Evolutionary conservation across 2,329 filamentous ascomycete species (phyloP), one percentile per base, ranked within the genome.

Genomic region (Diaporthe longicolla): DNA sequence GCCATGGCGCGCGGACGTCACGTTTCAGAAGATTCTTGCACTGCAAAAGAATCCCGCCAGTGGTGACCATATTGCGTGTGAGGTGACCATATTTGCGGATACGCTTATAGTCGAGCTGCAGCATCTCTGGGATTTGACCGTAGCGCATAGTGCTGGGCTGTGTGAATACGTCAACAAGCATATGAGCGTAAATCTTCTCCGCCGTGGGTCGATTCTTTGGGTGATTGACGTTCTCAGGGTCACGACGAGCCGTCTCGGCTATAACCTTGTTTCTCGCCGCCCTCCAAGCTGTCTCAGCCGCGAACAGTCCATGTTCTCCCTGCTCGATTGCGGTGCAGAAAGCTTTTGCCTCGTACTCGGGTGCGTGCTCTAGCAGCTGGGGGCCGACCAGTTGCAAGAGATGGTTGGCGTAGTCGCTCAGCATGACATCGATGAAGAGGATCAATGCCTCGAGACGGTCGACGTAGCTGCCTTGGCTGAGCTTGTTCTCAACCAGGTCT

Each of bases 21-120:
- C 94, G 91, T 83, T 95, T 95, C 43, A 97, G 88, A 10, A 96
- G 86, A 78, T 95, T 96, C 85, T 97, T 97, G 82, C 92, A 93
- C 69, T 95, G 94, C 19, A 96, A 84, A 37, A 95, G 85, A 63
- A 96, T 92, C 0, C 93, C 92, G 1, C 93, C 93, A 4, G 93
- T 89, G 1, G 93, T 93, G 29, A 94, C 89, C 78, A 96, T 92
- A 58, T 91, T 89, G 59, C 92, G 83, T 0, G 91, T 87, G 73
- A 91, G 86, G 35, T 84, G 81, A 11, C 91, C 89, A 63, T 91
- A 87, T 29, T 87, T 86, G 3, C 84, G 82, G 55, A 94, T 89
- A 21, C 94, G 92, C 70, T 87, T 88, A 54, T 86, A 81, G 78
- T 97, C 94, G 1, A 96, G 88, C 19, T 87, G 86, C 26, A 97